Percentiles rank a stretch among this genome's conserved stretches.
Conservation (phyloP, 768 basidiomycete genomes). For the Suillus occidentalis region DNA sequence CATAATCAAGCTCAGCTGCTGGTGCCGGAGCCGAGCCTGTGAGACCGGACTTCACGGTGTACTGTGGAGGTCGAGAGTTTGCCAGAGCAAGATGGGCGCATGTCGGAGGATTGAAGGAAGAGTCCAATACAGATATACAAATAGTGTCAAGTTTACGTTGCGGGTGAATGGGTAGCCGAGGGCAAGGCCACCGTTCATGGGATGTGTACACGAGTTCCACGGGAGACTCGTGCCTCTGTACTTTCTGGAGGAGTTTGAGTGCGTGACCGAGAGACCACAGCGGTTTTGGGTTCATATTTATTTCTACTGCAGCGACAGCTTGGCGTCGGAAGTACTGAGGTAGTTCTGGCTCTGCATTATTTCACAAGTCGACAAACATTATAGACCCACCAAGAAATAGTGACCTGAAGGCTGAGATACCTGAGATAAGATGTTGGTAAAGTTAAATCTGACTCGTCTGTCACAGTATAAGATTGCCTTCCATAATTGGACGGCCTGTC, state of each 20-base stretch:
- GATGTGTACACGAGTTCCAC: constrained; percentile 63
- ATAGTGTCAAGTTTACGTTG: constrained; percentile 26
- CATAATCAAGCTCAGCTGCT: constrained; percentile 44
- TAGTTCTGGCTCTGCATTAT: background rate
- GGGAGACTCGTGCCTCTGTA: constrained; percentile 47
- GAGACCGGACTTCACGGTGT: background rate
- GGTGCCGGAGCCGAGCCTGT: background rate
- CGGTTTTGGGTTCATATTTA: constrained; percentile 2
- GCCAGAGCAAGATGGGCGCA: constrained; percentile 80
- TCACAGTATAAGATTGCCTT: background rate
- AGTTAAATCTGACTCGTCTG: background rate
- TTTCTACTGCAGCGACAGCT: background rate
- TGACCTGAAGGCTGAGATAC: too few species aligned
- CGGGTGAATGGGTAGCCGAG: constrained; percentile 12
- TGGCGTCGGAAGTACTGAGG: background rate
- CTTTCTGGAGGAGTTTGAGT: constrained; percentile 20
- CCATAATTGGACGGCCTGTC: constrained; percentile 9
- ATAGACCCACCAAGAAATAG: background rate
- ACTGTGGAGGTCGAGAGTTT: constrained; percentile 34
- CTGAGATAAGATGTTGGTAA: background rate
- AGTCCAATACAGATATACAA: constrained; percentile 77
- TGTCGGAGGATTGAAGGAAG: constrained; percentile 93
- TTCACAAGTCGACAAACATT: background rate
- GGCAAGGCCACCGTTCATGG: constrained; percentile 66
- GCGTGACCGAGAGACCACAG: constrained; percentile 18